Percentiles rank a stretch among this genome's conserved stretches.
phyloP scores from a whole-genome alignment of 495 filamentous ascomycete genomes.

The Aspergillus sclerotiicarbonarius region DNA sequence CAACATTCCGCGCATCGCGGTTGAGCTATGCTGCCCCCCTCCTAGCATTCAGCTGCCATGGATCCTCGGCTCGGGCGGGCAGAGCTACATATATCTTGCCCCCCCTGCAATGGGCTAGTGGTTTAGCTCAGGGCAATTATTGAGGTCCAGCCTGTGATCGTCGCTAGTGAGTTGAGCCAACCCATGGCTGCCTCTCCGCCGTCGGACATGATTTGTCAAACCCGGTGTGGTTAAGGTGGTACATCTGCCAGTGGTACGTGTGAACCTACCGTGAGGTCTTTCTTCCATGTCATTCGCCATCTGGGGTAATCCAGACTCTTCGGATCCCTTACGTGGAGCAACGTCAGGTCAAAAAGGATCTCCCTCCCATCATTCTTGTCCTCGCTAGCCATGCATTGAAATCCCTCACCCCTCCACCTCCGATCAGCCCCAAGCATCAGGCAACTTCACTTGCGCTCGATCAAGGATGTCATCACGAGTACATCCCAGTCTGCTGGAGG shows the following conservation, averaged over 20 bases:
- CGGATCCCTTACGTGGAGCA: not conserved
- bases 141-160: not conserved
- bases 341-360: not conserved
- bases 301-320: not conserved
- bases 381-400: not conserved
- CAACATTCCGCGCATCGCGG: conserved; percentile 3
- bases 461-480: conserved; percentile 3
- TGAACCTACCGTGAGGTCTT: not conserved
- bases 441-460: not conserved
- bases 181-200: not conserved
- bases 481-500: conserved; percentile 12
- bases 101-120: not conserved
- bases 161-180: not conserved
- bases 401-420: not conserved
- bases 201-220: not conserved
- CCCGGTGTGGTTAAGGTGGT: not conserved
- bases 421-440: not conserved
- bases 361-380: not conserved
- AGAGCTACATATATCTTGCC: not conserved
- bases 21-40: not conserved
- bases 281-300: not conserved
- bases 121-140: not conserved
- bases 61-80: not conserved
- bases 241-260: not conserved
- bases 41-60: not conserved